Percentiles rank a stretch among this genome's conserved stretches.
Conservation (phyloP, 352 stramenopile genomes). For the Phytophthora colocasiae region DNA sequence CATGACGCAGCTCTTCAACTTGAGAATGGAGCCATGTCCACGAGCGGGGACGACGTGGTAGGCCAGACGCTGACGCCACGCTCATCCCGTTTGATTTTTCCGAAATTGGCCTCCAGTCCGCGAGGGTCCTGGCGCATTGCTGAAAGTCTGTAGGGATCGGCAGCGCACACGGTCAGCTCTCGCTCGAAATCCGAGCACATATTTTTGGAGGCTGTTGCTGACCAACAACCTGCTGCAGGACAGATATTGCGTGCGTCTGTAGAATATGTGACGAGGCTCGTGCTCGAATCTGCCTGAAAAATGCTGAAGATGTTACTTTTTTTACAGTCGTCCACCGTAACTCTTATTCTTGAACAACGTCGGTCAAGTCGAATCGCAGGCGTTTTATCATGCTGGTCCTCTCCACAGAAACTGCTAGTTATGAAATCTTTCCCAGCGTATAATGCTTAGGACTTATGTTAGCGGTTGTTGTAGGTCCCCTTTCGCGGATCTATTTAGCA, state of each 20-base stretch:
- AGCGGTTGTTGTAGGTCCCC: too few species aligned
- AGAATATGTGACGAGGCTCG: constrained; percentile 24
- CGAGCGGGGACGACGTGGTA: constrained; percentile 5
- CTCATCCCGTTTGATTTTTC: constrained; percentile 12
- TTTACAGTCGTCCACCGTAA: too few species aligned
- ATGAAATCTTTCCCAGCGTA: too few species aligned
- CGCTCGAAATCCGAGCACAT: neutral
- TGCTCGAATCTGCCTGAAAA: constrained; percentile 2
- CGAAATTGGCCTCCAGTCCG: constrained; percentile 29
- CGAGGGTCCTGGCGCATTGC: constrained; percentile 19
- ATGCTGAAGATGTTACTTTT: neutral
- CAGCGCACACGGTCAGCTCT: constrained; percentile 1
- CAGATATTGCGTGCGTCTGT: neutral
- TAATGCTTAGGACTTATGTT: too few species aligned
- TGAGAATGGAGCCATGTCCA: constrained; percentile 12
- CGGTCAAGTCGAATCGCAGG: too few species aligned
- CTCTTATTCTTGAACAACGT: too few species aligned
- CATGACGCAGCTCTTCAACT: too few species aligned
- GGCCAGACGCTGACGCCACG: constrained; percentile 21
- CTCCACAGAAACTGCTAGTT: too few species aligned
- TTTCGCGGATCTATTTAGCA: too few species aligned
- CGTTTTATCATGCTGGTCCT: too few species aligned
- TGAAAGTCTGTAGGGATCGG: constrained; percentile 4
- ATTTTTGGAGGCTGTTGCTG: neutral
- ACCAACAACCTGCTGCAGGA: neutral